Evolutionary conservation across 2,329 filamentous ascomycete species (phyloP).

Genomic region (Pseudogymnoascus sp.): DNA sequence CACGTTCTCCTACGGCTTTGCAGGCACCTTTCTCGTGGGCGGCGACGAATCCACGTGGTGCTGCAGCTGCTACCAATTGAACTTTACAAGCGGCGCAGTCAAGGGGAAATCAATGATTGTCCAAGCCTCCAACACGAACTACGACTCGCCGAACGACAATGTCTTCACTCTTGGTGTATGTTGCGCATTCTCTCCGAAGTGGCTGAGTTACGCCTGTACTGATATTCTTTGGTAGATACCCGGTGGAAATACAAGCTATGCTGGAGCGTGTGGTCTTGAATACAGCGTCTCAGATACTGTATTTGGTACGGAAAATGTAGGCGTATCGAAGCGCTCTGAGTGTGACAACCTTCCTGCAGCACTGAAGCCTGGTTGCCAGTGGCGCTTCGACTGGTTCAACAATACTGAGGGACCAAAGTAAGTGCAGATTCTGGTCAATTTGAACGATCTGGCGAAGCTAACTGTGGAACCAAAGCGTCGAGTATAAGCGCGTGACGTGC

Average conservation of each 20-base stretch:
- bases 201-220: background rate
- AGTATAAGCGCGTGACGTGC: background rate
- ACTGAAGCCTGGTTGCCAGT: slow-evolving; percentile 4
- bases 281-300: background rate
- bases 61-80: slow-evolving; percentile 53
- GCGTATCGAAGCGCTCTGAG: background rate
- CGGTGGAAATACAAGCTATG: background rate
- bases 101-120: slow-evolving; percentile 52
- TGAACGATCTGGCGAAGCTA: background rate
- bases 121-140: slow-evolving; percentile 53
- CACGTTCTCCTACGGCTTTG: slow-evolving; percentile 46
- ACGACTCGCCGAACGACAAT: slow-evolving; percentile 45
- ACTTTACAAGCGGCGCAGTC: slow-evolving; percentile 48
- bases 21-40: slow-evolving; percentile 41
- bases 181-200: slow-evolving; percentile 8
- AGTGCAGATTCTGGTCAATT: background rate
- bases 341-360: background rate
- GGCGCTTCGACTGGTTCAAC: slow-evolving; percentile 6
- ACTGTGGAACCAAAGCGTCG: background rate
- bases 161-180: slow-evolving; percentile 42
- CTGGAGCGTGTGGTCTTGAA: background rate
- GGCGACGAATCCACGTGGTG: slow-evolving; percentile 40
- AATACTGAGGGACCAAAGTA: background rate
- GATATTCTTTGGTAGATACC: background rate
- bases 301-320: background rate